phyloP scores from a whole-genome alignment of 768 basidiomycete species.

The Suillus paluster region DNA sequence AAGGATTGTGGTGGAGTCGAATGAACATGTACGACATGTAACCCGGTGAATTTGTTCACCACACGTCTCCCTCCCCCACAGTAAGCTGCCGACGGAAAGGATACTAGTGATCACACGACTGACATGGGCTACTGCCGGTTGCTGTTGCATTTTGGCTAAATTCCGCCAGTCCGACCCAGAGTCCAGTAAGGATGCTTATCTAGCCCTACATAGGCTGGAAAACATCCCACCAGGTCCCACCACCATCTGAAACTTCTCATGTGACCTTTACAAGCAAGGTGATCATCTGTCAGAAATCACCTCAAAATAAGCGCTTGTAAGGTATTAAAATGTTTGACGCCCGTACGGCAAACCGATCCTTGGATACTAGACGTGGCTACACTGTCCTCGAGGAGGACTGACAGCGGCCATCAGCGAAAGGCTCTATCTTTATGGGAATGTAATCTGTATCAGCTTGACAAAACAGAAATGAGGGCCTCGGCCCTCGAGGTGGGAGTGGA shows the following conservation, averaged over 20 bases:
- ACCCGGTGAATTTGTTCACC: neutral
- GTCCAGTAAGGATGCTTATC: neutral
- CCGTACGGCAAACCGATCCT: neutral
- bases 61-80: neutral
- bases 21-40: neutral
- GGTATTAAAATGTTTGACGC: neutral
- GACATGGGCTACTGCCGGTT: neutral
- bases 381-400: neutral
- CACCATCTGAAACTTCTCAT: neutral
- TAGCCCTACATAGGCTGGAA: neutral
- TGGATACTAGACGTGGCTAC: neutral
- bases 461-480: neutral
- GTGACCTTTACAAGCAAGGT: no score
- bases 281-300: no score
- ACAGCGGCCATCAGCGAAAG: neutral
- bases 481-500: neutral
- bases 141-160: neutral
- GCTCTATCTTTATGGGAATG: neutral
- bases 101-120: neutral
- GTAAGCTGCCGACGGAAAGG: neutral
- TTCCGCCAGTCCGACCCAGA: neutral
- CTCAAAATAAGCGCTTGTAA: neutral
- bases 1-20: neutral
- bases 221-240: neutral
- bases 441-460: neutral